phyloP scores from a whole-genome alignment of 2,329 filamentous ascomycete genomes.

The Bimuria novae-zelandiae region DNA sequence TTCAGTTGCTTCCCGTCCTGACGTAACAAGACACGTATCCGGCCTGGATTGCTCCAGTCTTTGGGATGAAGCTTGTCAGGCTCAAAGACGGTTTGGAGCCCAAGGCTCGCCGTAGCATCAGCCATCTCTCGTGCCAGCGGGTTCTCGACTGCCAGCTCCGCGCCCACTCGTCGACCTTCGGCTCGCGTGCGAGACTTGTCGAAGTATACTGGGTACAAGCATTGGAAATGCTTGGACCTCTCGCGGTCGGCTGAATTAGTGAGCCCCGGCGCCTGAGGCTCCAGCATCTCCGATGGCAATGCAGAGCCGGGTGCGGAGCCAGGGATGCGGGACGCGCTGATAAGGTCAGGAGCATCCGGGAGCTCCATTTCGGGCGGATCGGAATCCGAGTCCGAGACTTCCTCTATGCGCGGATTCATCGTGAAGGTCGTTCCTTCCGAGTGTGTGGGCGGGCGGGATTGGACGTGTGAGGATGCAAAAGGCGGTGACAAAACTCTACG shows the following conservation, averaged over 20 bases:
- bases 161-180: conserved; percentile 78
- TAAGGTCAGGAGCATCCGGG: conserved; percentile 74
- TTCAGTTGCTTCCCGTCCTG: conserved; percentile 60
- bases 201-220: conserved; percentile 95
- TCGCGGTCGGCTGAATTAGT: conserved; percentile 53
- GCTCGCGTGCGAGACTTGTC: conserved; percentile 74
- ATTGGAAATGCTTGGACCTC: conserved; percentile 76
- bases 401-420: conserved; percentile 80
- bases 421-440: conserved; percentile 63
- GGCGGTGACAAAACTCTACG: not conserved
- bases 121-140: conserved; percentile 89
- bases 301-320: conserved; percentile 32
- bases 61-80: conserved; percentile 91
- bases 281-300: conserved; percentile 39
- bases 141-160: conserved; percentile 74
- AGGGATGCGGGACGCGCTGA: conserved; percentile 42
- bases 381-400: conserved; percentile 80
- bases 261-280: conserved; percentile 46
- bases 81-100: conserved; percentile 78
- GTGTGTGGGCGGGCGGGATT: conserved; percentile 20
- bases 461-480: not conserved
- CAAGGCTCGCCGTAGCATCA: conserved; percentile 69
- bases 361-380: conserved; percentile 73
- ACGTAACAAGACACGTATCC: conserved; percentile 79
- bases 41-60: conserved; percentile 96